Evolutionary conservation across 225 moss, liverwort and hornwort species (phyloP), one percentile per base, ranked within the genome.

Genomic region (Sphagnum contortum): DNA sequence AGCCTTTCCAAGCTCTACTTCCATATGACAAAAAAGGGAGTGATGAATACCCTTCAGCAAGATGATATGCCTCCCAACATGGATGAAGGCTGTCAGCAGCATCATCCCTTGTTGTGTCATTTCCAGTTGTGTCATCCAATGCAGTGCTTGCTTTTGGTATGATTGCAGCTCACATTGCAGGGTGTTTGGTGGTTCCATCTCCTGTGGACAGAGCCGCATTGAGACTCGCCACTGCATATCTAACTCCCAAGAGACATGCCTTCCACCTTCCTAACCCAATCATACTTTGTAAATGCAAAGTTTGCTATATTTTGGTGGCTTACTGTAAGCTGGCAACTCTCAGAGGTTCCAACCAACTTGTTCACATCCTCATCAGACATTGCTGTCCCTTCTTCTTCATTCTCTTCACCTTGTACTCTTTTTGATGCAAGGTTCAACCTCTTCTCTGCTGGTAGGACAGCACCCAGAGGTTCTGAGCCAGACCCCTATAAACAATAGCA

Each of bases 111-210:
- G 79, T n/a, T n/a, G n/a, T n/a, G n/a, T n/a, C 75, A 80, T 76
- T 70, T 94, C 93, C 69, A 88, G 81, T 65, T 74, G 86, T 9
- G 79, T 84, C 93, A 94, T 94, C 93, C 93, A 94, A 59, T 73
- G 75, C 48, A 90, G 81, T 50, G 93, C 90, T 77, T 94, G 90
- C 77, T 94, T 94, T 72, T 94, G 93, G 70, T 94, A 94, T 44
- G 88, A 84, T 12, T 88, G 83, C 75, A 94, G 82, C 64, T 88
- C 84, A 66, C 88, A 94, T 14, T 77, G 69, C 63, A 94, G 65
- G 48, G 63, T 59, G 62, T 68, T 59, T 55, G 88, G 82, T 12
- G 93, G 80, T 6, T 90, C 93, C 93, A 87, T 88, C 69, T 94
- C 92, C 90, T 93, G 77, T 57, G 73, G 9, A 57, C 12, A 64